Percentiles rank a stretch among this genome's conserved stretches.
Conservation (phyloP, 805 yeast genomes). For the Starmerella asiatica region DNA sequence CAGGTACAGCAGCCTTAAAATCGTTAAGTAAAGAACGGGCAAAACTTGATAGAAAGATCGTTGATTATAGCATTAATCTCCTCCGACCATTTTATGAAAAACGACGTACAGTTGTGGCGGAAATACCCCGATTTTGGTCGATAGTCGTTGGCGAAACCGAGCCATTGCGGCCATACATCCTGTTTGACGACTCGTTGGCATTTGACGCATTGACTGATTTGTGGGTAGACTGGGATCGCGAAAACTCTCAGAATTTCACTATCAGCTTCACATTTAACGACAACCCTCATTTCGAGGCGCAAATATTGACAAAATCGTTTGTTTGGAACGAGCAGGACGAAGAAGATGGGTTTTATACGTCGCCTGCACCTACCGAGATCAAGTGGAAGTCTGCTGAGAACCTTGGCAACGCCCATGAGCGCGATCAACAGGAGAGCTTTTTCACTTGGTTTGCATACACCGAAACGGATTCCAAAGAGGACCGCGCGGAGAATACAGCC, state of each 20-base stretch:
- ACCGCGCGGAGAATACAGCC: conserved; percentile 51
- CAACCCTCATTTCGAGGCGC: conserved; percentile 39
- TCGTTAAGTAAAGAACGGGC: conserved; percentile 15
- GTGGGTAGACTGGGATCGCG: conserved; percentile 35
- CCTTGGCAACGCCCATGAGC: conserved; percentile 37
- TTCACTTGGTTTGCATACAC: conserved; percentile 85
- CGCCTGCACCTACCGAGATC: conserved; percentile 41
- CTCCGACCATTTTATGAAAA: conserved; percentile 45
- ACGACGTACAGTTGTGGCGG: conserved; percentile 39
- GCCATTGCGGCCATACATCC: conserved; percentile 58
- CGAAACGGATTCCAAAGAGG: conserved; percentile 58
- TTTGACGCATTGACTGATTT: conserved; percentile 55
- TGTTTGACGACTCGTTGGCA: conserved; percentile 62
- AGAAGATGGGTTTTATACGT: conserved; percentile 8
- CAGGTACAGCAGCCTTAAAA: no score
- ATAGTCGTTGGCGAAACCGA: conserved; percentile 71
- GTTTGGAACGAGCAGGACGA: conserved; percentile 19
- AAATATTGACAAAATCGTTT: conserved; percentile 49
- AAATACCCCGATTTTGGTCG: conserved; percentile 73
- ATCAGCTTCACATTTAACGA: conserved; percentile 46
- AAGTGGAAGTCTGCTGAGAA: conserved; percentile 60
- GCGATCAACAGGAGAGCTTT: conserved; percentile 46
- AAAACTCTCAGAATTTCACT: conserved; percentile 42
- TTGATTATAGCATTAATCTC: conserved; percentile 22
- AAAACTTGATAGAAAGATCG: conserved; percentile 15